Evolutionary conservation across 2,329 filamentous ascomycete species (phyloP).

Genomic region (Beauveria pseudobassiana): DNA sequence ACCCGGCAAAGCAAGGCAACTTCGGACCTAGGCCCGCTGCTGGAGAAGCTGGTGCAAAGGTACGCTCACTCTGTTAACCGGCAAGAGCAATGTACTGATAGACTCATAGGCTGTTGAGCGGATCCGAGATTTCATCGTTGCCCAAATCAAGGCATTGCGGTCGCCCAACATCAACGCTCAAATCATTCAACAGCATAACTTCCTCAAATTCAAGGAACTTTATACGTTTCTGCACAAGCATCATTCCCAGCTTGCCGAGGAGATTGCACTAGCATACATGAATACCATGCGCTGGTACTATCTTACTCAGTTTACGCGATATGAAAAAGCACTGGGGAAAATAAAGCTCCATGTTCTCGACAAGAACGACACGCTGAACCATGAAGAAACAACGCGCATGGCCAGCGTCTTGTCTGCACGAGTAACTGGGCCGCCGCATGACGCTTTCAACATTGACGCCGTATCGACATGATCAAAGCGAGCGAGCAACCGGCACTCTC

Average conservation of each 20-base stretch:
- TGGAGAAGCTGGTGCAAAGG: conserved; percentile 76
- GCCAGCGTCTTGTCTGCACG: conserved; percentile 46
- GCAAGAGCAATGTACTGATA: conserved; percentile 12
- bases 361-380: conserved; percentile 73
- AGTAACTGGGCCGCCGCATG: conserved; percentile 55
- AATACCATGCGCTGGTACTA: conserved; percentile 99
- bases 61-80: conserved; percentile 24
- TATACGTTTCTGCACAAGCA: conserved; percentile 79
- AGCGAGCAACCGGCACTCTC: conserved; percentile 69
- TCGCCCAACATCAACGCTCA: conserved; percentile 97
- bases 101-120: conserved; percentile 72
- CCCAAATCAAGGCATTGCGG: conserved; percentile 87
- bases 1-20: conserved; percentile 64
- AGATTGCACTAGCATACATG: conserved; percentile 89
- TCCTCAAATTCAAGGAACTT: conserved; percentile 81
- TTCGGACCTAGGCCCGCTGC: conserved; percentile 74
- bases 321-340: conserved; percentile 75
- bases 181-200: conserved; percentile 88
- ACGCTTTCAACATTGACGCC: conserved; percentile 81
- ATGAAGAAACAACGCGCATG: conserved; percentile 65
- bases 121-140: conserved; percentile 88
- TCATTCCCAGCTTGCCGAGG: conserved; percentile 74
- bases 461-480: conserved; percentile 73
- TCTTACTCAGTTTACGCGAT: conserved; percentile 80
- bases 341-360: conserved; percentile 78